phyloP scores from a whole-genome alignment of 202 grass and related monocot genomes.

The Zizania palustris region DNA sequence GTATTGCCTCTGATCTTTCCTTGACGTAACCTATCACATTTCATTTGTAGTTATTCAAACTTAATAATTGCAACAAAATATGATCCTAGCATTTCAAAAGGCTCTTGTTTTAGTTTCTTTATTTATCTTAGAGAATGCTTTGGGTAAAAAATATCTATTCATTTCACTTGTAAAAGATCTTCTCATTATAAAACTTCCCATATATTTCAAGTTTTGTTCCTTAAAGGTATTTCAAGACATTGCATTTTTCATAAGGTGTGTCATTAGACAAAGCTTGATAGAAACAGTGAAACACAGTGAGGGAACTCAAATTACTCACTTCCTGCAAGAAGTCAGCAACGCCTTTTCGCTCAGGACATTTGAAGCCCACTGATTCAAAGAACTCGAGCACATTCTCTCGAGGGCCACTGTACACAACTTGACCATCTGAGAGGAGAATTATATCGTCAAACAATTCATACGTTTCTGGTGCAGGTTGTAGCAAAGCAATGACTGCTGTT shows the following conservation, averaged over 20 bases:
- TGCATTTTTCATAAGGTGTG: background rate
- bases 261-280: slow-evolving; percentile 19
- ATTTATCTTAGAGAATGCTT: background rate
- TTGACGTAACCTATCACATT: slow-evolving; percentile 67
- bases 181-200: background rate
- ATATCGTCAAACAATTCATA: slow-evolving; percentile 84
- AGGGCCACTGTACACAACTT: slow-evolving; percentile 73
- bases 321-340: slow-evolving; percentile 75
- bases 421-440: slow-evolving; percentile 81
- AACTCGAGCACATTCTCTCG: slow-evolving; percentile 69
- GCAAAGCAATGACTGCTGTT: slow-evolving; percentile 72
- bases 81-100: slow-evolving; percentile 14
- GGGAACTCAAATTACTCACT: slow-evolving; percentile 43
- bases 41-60: slow-evolving; percentile 16
- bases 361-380: slow-evolving; percentile 70
- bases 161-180: background rate
- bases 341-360: slow-evolving; percentile 67
- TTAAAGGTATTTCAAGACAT: background rate
- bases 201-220: background rate
- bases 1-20: slow-evolving; percentile 79
- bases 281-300: background rate
- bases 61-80: slow-evolving; percentile 8
- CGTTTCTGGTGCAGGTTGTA: slow-evolving; percentile 86
- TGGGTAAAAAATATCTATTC: background rate
- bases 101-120: slow-evolving; percentile 8